phyloP scores from a whole-genome alignment of 2,329 filamentous ascomycete species.

The Dryadomyces sulphureus region DNA sequence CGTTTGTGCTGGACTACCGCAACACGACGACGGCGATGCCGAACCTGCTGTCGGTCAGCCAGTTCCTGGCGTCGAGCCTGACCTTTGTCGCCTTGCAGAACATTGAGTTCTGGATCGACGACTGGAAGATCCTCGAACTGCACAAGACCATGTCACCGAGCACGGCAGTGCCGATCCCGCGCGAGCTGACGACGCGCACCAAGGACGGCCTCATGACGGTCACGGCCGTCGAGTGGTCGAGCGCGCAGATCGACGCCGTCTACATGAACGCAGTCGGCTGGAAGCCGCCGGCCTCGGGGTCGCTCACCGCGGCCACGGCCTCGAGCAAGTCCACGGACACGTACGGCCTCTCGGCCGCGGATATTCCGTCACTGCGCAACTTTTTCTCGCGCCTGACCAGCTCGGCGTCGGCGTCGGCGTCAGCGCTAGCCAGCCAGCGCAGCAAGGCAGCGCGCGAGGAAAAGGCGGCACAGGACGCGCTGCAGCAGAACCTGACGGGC shows the following conservation, averaged over 20 bases:
- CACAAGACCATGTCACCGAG: conserved; percentile 77
- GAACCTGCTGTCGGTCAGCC: conserved; percentile 69
- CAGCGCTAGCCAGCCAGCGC: conserved; percentile 33
- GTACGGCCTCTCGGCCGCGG: conserved; percentile 32
- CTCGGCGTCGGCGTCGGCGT: conserved; percentile 19
- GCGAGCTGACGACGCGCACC: conserved; percentile 67
- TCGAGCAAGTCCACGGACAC: conserved; percentile 28
- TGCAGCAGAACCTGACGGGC: conserved; percentile 57
- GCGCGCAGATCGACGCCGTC: conserved; percentile 78
- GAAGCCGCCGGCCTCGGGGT: conserved; percentile 41
- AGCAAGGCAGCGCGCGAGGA: conserved; percentile 49
- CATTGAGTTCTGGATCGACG: conserved; percentile 84
- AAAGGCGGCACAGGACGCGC: conserved; percentile 42
- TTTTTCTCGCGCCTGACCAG: conserved; percentile 67
- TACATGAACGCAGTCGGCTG: conserved; percentile 83
- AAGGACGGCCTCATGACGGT: conserved; percentile 84
- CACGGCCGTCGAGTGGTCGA: conserved; percentile 63
- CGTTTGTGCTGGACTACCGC: conserved; percentile 90
- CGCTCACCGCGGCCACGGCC: conserved; percentile 9
- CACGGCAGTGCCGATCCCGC: conserved; percentile 55
- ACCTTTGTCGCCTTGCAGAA: conserved; percentile 84
- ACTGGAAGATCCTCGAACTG: conserved; percentile 65
- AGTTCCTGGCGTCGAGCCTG: conserved; percentile 87
- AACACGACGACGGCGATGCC: conserved; percentile 79
- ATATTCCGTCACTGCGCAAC: conserved; percentile 51